Evolutionary conservation across 2,329 filamentous ascomycete species (phyloP).

Genomic region (Stagonosporopsis rhizophila): DNA sequence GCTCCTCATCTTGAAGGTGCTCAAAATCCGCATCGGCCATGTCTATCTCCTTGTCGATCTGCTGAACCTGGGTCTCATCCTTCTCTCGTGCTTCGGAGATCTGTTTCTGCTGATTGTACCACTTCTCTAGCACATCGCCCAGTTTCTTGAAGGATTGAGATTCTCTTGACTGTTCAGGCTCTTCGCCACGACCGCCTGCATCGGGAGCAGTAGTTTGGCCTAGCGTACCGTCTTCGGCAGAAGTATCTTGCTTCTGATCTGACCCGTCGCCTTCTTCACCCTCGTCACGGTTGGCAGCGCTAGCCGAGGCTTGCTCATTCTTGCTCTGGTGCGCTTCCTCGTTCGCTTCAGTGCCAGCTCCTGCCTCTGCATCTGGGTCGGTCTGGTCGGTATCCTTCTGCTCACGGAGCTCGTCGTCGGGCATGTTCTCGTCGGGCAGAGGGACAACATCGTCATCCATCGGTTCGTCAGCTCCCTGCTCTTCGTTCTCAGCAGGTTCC

Average conservation of each 20-base stretch:
- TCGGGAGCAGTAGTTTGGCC: conserved; percentile 46
- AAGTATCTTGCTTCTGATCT: conserved; percentile 68
- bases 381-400: conserved; percentile 59
- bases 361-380: conserved; percentile 64
- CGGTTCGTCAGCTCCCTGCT: conserved; percentile 57
- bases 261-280: conserved; percentile 71
- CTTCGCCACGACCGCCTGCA: conserved; percentile 47
- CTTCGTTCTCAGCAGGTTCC: conserved; percentile 55
- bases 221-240: conserved; percentile 67
- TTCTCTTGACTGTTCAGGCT: conserved; percentile 52
- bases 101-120: conserved; percentile 87
- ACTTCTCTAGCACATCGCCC: conserved; percentile 89
- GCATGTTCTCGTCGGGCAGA: conserved; percentile 59
- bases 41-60: conserved; percentile 66
- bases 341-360: conserved; percentile 70
- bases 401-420: conserved; percentile 55
- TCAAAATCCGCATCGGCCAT: conserved; percentile 87
- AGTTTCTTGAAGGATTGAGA: conserved; percentile 89
- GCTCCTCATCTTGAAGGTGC: conserved; percentile 85
- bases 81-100: conserved; percentile 64
- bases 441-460: conserved; percentile 49
- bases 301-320: conserved; percentile 65
- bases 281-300: conserved; percentile 67
- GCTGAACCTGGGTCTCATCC: conserved; percentile 58
- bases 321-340: conserved; percentile 61